Evolutionary conservation across 2,329 filamentous ascomycete genomes (phyloP).

Genomic region (Fusarium musae): DNA sequence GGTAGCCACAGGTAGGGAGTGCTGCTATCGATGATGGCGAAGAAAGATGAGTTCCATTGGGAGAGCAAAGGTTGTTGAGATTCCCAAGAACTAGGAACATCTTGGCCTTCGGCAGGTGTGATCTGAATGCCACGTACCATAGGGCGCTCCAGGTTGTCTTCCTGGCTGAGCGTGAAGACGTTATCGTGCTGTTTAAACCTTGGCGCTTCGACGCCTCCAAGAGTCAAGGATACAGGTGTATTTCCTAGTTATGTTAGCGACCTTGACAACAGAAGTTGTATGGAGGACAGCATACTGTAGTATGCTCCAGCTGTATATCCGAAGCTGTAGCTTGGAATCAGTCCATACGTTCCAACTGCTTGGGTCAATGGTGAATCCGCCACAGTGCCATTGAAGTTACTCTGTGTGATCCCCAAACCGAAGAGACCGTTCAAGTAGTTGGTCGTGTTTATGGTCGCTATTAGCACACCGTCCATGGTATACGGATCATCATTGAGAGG

Average conservation of each 20-base stretch:
- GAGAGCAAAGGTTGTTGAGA: conserved; percentile 53
- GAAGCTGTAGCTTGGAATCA: conserved; percentile 78
- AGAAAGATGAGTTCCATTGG: conserved; percentile 59
- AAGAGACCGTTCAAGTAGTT: conserved; percentile 65
- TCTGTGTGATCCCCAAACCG: conserved; percentile 66
- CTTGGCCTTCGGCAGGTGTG: conserved; percentile 45
- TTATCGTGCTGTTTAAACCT: conserved; percentile 70
- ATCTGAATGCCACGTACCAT: conserved; percentile 68
- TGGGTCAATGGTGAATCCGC: conserved; percentile 64
- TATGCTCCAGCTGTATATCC: conserved; percentile 81
- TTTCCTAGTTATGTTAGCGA: conserved; percentile 45
- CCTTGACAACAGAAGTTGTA: neutral
- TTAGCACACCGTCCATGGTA: conserved; percentile 58
- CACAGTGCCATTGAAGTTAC: conserved; percentile 61
- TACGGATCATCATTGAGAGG: conserved; percentile 52
- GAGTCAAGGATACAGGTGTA: conserved; percentile 67
- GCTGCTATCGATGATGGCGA: conserved; percentile 70
- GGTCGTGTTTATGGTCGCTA: conserved; percentile 66
- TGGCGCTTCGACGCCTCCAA: conserved; percentile 76
- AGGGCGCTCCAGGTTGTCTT: conserved; percentile 66
- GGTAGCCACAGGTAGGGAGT: conserved; percentile 74
- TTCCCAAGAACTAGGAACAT: conserved; percentile 53
- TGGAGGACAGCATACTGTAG: conserved; percentile 64
- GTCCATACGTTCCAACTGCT: conserved; percentile 67
- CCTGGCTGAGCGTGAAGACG: conserved; percentile 67